Conservation (phyloP, 148 eudicot genomes). For the Dysphania ambrosioides region DNA sequence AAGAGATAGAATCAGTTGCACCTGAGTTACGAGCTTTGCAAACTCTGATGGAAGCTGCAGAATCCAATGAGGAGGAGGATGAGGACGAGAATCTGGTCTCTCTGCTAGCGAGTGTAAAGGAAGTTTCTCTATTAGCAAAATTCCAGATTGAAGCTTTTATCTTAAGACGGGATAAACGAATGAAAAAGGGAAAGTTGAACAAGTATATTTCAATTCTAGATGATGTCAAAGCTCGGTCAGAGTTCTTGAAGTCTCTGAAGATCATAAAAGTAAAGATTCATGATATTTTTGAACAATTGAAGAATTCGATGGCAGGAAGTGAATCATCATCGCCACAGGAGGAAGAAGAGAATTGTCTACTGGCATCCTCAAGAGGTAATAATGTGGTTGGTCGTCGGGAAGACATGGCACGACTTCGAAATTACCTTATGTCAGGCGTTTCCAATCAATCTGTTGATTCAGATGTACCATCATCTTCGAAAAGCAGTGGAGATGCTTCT, state of each 20-base stretch:
- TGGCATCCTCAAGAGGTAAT: background rate
- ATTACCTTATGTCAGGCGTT: background rate
- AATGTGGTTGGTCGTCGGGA: background rate
- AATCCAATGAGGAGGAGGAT: background rate
- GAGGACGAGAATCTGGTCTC: too few relatives aligned
- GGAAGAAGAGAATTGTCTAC: background rate
- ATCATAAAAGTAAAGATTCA: background rate
- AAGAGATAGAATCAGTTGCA: background rate
- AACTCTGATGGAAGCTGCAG: background rate
- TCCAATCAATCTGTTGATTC: background rate
- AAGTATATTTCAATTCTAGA: background rate
- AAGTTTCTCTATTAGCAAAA: background rate
- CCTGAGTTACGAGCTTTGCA: constrained; percentile 5
- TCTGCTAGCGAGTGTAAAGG: background rate
- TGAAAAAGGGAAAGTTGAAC: background rate
- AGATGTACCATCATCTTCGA: background rate
- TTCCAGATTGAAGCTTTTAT: background rate
- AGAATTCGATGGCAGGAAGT: too few relatives aligned
- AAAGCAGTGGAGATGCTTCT: too few relatives aligned
- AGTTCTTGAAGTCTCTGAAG: background rate
- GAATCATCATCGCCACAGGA: background rate
- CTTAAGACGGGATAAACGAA: background rate
- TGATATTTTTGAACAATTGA: background rate
- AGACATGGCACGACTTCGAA: background rate
- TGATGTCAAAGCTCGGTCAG: background rate